A percentile compares a stretch with the other conserved stretches of the same genome.
Evolutionary conservation across 495 filamentous ascomycete genomes (phyloP).

Genomic region (Penicillium goetzii): DNA sequence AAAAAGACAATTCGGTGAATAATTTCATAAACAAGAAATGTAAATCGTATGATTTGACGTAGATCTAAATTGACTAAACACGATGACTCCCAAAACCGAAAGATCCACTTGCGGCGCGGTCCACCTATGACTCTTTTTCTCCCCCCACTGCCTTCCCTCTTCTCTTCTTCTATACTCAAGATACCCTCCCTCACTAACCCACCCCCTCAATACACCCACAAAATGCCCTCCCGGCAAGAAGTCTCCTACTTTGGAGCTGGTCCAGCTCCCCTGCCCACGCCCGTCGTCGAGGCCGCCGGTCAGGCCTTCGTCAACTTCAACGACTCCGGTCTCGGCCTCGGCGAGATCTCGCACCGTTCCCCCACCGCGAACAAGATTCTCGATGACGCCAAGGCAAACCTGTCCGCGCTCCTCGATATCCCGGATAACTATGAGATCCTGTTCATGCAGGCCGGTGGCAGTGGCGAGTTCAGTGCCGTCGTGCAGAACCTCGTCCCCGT

Average conservation of each 20-base stretch:
- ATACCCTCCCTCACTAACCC: conserved; percentile 10
- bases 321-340: conserved; percentile 68
- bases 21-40: neutral
- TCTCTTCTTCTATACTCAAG: conserved; percentile 14
- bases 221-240: conserved; percentile 54
- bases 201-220: conserved; percentile 7
- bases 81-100: conserved; percentile 28
- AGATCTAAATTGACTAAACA: conserved; percentile 6
- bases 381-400: conserved; percentile 64
- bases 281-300: conserved; percentile 73
- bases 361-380: conserved; percentile 71
- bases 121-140: conserved; percentile 28
- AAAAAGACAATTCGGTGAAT: conserved; percentile 9
- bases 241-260: conserved; percentile 85
- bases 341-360: conserved; percentile 91
- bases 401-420: conserved; percentile 72
- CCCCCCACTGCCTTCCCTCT: conserved; percentile 16
- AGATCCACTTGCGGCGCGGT: conserved; percentile 29
- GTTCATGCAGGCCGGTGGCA: conserved; percentile 83
- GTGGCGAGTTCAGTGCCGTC: conserved; percentile 77
- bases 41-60: neutral
- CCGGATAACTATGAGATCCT: conserved; percentile 76
- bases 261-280: conserved; percentile 78
- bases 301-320: conserved; percentile 81
- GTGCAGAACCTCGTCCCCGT: conserved; percentile 79